Evolutionary conservation across 176 grass and related monocot species (phyloP).

Genomic region (Hsuehochloa calcarea): DNA sequence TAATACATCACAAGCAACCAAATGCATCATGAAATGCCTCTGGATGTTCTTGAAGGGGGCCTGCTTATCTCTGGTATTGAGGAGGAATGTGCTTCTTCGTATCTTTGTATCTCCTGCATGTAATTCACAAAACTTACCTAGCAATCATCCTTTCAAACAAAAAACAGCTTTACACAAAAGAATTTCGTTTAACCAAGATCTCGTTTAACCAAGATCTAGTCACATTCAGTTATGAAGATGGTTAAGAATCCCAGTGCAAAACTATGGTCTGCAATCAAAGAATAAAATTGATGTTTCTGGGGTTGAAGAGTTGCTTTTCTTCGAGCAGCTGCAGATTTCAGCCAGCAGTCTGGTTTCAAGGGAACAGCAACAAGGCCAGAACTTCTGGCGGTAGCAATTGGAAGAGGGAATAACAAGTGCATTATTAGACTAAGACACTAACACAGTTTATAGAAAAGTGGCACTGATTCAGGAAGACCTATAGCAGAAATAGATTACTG

Average conservation of each 20-base stretch:
- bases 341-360: slow-evolving; percentile 1
- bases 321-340: neutral
- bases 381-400: neutral
- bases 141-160: neutral
- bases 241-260: neutral
- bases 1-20: slow-evolving; percentile 36
- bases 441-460: neutral
- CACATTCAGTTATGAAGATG: neutral
- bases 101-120: slow-evolving; percentile 77
- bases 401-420: neutral
- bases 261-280: slow-evolving; percentile 8
- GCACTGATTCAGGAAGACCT: neutral
- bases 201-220: neutral
- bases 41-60: slow-evolving; percentile 64
- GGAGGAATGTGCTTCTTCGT: slow-evolving; percentile 58
- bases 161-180: slow-evolving; percentile 11
- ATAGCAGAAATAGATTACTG: neutral
- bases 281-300: neutral
- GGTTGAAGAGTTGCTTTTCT: neutral
- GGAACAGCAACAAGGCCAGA: neutral
- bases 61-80: slow-evolving; percentile 54
- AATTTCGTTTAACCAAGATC: neutral
- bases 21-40: slow-evolving; percentile 60
- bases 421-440: neutral
- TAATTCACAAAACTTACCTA: slow-evolving; percentile 28